A percentile compares a stretch with the other conserved stretches of the same genome.
Evolutionary conservation across 2,329 filamentous ascomycete genomes (phyloP).

Genomic region (Mariannaea elegans): DNA sequence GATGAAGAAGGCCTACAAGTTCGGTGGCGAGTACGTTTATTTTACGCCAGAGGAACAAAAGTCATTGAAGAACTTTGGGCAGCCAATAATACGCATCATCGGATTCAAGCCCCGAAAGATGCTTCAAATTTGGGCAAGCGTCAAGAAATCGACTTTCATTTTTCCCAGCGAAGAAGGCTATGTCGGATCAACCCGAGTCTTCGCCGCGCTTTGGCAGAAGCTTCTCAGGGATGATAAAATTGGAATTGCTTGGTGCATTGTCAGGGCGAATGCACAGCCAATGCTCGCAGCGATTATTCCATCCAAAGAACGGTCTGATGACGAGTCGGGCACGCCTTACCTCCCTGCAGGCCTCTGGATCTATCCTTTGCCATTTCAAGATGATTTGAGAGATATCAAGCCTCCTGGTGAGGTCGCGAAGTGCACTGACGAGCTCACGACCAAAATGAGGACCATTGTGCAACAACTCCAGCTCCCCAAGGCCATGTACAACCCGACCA

Average conservation of each 20-base stretch:
- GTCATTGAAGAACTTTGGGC: slow-evolving; percentile 79
- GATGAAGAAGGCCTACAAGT: slow-evolving; percentile 92
- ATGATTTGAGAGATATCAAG: slow-evolving; percentile 83
- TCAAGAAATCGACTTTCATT: slow-evolving; percentile 89
- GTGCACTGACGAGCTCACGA: slow-evolving; percentile 76
- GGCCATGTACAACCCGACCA: slow-evolving; percentile 81
- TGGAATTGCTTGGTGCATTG: slow-evolving; percentile 88
- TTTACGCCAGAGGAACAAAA: slow-evolving; percentile 88
- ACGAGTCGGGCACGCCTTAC: slow-evolving; percentile 71
- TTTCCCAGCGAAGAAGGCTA: slow-evolving; percentile 93
- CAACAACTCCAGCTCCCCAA: slow-evolving; percentile 91
- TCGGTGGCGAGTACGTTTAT: slow-evolving; percentile 87
- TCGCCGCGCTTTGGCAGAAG: slow-evolving; percentile 90
- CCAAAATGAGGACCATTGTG: slow-evolving; percentile 83
- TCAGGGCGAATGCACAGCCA: slow-evolving; percentile 82
- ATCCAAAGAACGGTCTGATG: slow-evolving; percentile 71
- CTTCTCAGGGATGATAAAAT: slow-evolving; percentile 82
- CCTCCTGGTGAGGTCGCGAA: slow-evolving; percentile 61
- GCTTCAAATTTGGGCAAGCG: slow-evolving; percentile 84
- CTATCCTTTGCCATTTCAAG: slow-evolving; percentile 85
- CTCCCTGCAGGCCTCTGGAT: slow-evolving; percentile 90
- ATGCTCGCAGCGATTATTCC: slow-evolving; percentile 84
- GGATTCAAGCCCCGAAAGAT: slow-evolving; percentile 87
- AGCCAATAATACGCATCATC: slow-evolving; percentile 85
- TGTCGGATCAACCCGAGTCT: slow-evolving; percentile 91